phyloP scores from a whole-genome alignment of 169 alveolate species.

The Cryptosporidium tyzzeri region DNA sequence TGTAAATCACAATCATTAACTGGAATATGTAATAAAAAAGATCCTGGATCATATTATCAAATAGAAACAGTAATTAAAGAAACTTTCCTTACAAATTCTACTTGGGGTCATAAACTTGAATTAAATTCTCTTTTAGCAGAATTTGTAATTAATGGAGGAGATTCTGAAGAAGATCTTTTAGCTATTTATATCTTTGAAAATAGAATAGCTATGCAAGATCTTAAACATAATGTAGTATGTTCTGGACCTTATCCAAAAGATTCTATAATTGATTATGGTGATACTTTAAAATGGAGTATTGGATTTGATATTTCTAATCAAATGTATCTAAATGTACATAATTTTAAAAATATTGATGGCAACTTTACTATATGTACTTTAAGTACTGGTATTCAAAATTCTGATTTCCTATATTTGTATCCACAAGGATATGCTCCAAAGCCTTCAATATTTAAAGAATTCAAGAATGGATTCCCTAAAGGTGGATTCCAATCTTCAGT shows the following conservation, averaged over 20 bases:
- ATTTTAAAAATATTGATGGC: conserved; percentile 3
- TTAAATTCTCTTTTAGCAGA: neutral
- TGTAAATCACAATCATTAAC: conserved; percentile 39
- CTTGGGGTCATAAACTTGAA: conserved; percentile 62
- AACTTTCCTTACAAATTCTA: conserved; percentile 42
- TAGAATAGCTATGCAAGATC: conserved; percentile 66
- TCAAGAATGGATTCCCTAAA: conserved; percentile 7
- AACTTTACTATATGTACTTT: conserved; percentile 52
- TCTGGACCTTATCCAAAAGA: conserved; percentile 56
- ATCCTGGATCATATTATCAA: conserved; percentile 25
- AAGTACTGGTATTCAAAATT: conserved; percentile 12
- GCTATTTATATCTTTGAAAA: conserved; percentile 47
- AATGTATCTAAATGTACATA: conserved; percentile 26
- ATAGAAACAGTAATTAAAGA: conserved; percentile 14
- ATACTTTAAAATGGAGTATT: conserved; percentile 47
- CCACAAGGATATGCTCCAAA: conserved; percentile 61
- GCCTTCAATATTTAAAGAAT: conserved; percentile 26
- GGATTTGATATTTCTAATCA: conserved; percentile 37
- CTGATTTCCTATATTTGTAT: conserved; percentile 12
- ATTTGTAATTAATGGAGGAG: neutral
- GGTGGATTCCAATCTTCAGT: conserved; percentile 54
- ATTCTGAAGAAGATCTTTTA: conserved; percentile 6
- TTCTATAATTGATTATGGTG: neutral
- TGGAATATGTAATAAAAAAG: conserved; percentile 27
- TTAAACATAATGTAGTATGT: conserved; percentile 35